These are phyloP conservation scores for Bipolaris zeicola DNA, from an alignment of 2,329 filamentous ascomycete genomes.

Conservation along the genomic window DNA sequence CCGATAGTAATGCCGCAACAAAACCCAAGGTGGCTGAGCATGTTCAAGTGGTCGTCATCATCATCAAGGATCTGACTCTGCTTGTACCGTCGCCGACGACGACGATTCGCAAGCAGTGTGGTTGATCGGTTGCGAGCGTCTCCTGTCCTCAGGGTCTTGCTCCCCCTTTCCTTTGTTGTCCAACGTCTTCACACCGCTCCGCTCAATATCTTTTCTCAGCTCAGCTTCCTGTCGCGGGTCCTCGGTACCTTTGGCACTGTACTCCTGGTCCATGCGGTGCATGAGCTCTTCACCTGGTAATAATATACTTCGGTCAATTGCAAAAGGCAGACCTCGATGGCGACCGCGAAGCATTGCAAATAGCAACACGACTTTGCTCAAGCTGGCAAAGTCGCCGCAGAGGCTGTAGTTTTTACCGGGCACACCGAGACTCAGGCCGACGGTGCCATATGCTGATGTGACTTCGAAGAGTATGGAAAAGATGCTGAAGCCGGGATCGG, in stretches of 20 bases:
- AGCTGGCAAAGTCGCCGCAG: slow-evolving; percentile 59
- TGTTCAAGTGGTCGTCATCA: slow-evolving; percentile 2
- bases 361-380: slow-evolving; percentile 64
- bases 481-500: slow-evolving; percentile 33
- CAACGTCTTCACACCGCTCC: slow-evolving; percentile 17
- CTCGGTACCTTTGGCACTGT: slow-evolving; percentile 25
- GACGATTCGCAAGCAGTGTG: not conserved
- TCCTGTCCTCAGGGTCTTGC: slow-evolving; percentile 22
- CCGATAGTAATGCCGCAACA: slow-evolving; percentile 7
- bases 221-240: slow-evolving; percentile 22
- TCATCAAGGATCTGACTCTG: slow-evolving; percentile 9
- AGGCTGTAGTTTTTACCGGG: slow-evolving; percentile 62
- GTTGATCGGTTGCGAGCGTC: slow-evolving; percentile 2
- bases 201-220: slow-evolving; percentile 21
- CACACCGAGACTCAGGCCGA: slow-evolving; percentile 65
- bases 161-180: slow-evolving; percentile 12
- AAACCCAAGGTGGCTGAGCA: not conserved
- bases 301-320: slow-evolving; percentile 41
- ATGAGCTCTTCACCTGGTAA: slow-evolving; percentile 43
- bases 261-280: slow-evolving; percentile 41
- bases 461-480: slow-evolving; percentile 59
- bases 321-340: slow-evolving; percentile 38
- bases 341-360: slow-evolving; percentile 58
- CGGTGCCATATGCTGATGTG: slow-evolving; percentile 64
- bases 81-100: not conserved